Base-by-base conservation (phyloP, 2,329 filamentous ascomycete species). In the Botrytis hyacinthi region DNA sequence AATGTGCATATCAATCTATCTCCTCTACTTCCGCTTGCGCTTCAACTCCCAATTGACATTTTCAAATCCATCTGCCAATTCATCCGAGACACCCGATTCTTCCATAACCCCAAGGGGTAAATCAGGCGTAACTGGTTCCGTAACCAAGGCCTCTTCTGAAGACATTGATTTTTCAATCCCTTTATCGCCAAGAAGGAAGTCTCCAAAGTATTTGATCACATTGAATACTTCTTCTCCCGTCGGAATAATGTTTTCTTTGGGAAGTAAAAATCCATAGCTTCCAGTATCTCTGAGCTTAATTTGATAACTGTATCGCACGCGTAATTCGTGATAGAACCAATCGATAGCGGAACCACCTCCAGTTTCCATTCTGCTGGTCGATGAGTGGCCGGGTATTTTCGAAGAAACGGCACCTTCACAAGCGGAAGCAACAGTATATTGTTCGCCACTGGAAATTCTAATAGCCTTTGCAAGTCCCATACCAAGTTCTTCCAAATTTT, bases 251-350 rank as follows among this genome's bases (percentile, higher is more conserved):
- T 97, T 88, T 73, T 96, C 92, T 73, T 89, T 91, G 0, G 96
- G 96, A 6, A 98, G 85, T 66, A 99, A 84, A 81, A 98, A 99
- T 0, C 96, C 96, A 81, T 98, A 98, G 81, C 91, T 96, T 16
- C 96, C 96, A 0, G 93, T 96, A 81, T 99, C 96, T 67, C 96
- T 87, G 42, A 99, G 85, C 84, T 98, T 98, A 83, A 96, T 92
- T 85, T 98, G 96, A 81, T 97, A 98, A 74, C 94, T 93, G 81
- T 93, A 97, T 76, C 89, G 90, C 29, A 95, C 93, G 65, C 87
- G 85, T 75, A 98, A 83, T 79, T 97, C 92, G 78, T 97, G 93
- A 81, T 97, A 97, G 83, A 99, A 97, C 90, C 93, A 98, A 82
- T 98, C 96, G 60, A 98, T 89, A 1, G 93, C 93, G 67, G 93